phyloP scores from a whole-genome alignment of 2,329 filamentous ascomycete species.

The Fusarium burgessii region DNA sequence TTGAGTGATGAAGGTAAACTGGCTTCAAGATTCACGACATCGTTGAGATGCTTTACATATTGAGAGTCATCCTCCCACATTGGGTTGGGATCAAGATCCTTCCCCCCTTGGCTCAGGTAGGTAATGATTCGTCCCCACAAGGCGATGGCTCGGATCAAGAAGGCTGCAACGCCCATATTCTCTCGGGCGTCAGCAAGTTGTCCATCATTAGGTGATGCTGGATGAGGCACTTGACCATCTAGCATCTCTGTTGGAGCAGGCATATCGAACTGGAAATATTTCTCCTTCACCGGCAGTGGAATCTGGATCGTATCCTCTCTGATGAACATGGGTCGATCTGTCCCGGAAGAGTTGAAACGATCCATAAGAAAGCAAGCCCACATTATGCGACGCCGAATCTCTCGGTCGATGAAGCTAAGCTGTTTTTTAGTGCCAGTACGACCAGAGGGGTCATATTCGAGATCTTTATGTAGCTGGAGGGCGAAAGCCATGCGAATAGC shows the following conservation, averaged over 20 bases:
- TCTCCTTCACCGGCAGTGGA: conserved; percentile 90
- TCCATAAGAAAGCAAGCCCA: conserved; percentile 99
- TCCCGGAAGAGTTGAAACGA: conserved; percentile 95
- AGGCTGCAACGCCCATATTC: conserved; percentile 95
- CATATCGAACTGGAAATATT: conserved; percentile 90
- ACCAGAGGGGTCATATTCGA: conserved; percentile 83
- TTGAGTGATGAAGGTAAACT: conserved; percentile 77
- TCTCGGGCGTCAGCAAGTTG: conserved; percentile 75
- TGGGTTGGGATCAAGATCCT: conserved; percentile 78
- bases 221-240: conserved; percentile 75
- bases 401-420: conserved; percentile 90
- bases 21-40: conserved; percentile 76
- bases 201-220: conserved; percentile 71
- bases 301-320: conserved; percentile 90
- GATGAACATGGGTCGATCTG: conserved; percentile 90
- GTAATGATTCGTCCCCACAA: conserved; percentile 91
- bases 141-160: conserved; percentile 85
- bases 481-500: conserved; percentile 98
- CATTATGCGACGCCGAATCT: conserved; percentile 94
- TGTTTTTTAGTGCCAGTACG: conserved; percentile 70
- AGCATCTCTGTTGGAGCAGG: conserved; percentile 88
- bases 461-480: conserved; percentile 89
- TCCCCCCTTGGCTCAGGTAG: conserved; percentile 91
- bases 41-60: conserved; percentile 76
- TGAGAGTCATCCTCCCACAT: conserved; percentile 88